Evolutionary conservation across 140 eudicot species (phyloP).

Genomic region (Oenanthe javanica): DNA sequence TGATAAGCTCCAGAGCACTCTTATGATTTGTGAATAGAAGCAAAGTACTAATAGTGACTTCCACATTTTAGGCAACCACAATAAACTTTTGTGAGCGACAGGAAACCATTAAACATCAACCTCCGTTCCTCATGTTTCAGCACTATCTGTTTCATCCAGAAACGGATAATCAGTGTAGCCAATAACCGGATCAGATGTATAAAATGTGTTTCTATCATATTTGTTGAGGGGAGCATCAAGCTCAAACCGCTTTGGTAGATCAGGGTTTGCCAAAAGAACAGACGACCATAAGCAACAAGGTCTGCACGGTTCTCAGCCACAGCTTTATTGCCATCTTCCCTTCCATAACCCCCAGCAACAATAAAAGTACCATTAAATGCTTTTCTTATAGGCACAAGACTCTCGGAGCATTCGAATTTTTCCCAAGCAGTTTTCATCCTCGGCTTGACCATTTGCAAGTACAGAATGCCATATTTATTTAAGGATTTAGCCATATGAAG

Average conservation of each 20-base stretch:
- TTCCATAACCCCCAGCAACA: background rate
- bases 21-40: background rate
- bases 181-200: background rate
- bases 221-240: background rate
- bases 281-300: background rate
- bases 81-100: background rate
- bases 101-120: background rate
- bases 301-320: background rate
- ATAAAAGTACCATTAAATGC: background rate
- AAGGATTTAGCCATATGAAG: too few relatives aligned
- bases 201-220: background rate
- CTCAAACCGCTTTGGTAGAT: background rate
- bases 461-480: too few relatives aligned
- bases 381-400: too few relatives aligned
- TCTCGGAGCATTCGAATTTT: too few relatives aligned
- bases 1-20: background rate
- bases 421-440: too few relatives aligned
- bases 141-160: background rate
- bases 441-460: too few relatives aligned
- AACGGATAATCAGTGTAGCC: conserved; percentile 1
- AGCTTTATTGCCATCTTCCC: background rate
- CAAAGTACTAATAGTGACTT: background rate
- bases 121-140: background rate
- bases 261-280: background rate
- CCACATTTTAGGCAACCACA: background rate